A percentile compares a stretch with the other conserved stretches of the same genome.
phyloP scores from a whole-genome alignment of 2,329 filamentous ascomycete genomes.

The Penicillium sp. region DNA sequence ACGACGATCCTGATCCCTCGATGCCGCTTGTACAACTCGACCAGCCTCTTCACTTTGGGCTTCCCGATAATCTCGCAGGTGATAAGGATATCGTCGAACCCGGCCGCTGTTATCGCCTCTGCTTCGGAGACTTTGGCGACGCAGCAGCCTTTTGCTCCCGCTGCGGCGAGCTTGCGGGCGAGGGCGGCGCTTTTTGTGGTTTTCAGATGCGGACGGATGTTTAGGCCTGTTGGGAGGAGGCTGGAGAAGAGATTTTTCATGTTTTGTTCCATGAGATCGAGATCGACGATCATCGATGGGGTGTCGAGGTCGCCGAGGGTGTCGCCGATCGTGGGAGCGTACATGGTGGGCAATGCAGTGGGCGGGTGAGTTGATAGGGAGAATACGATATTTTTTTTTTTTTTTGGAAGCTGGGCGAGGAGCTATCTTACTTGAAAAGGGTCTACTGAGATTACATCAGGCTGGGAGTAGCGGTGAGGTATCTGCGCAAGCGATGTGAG shows the following conservation, averaged over 20 bases:
- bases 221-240: constrained; percentile 52
- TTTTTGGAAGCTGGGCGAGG: too few relatives aligned
- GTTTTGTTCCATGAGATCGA: constrained; percentile 58
- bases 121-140: constrained; percentile 59
- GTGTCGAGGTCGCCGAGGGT: constrained; percentile 55
- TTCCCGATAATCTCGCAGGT: constrained; percentile 57
- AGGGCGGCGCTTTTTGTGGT: constrained; percentile 57
- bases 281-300: constrained; percentile 61
- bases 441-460: neutral
- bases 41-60: constrained; percentile 53
- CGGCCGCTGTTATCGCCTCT: constrained; percentile 48
- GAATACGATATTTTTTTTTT: neutral
- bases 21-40: constrained; percentile 50
- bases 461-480: neutral
- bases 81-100: constrained; percentile 57
- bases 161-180: constrained; percentile 49
- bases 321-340: constrained; percentile 51
- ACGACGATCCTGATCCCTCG: constrained; percentile 52
- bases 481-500: neutral
- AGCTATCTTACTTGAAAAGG: neutral
- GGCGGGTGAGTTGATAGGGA: neutral
- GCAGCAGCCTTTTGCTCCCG: constrained; percentile 57
- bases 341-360: constrained; percentile 31
- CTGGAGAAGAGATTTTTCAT: constrained; percentile 53
- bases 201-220: constrained; percentile 59